phyloP scores from a whole-genome alignment of 805 yeast genomes.

The Kazachstania taianensis region DNA sequence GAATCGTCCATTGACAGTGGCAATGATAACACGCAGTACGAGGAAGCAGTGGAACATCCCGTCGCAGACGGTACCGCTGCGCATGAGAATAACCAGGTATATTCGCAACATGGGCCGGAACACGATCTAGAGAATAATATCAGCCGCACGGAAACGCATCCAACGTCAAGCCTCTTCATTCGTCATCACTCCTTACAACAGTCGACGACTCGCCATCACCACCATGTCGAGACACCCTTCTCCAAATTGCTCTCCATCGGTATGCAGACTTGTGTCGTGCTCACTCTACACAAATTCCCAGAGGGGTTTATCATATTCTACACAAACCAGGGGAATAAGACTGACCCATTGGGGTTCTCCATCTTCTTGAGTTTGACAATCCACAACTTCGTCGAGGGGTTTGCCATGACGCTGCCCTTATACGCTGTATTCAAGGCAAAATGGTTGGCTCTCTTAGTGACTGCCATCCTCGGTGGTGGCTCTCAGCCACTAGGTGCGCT shows the following conservation, averaged over 20 bases:
- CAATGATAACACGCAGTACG: neutral
- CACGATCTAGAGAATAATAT: conserved; percentile 1
- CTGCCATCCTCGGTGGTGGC: conserved; percentile 66
- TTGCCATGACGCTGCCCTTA: conserved; percentile 84
- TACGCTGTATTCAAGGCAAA: conserved; percentile 64
- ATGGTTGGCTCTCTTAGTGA: conserved; percentile 49
- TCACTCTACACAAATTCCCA: conserved; percentile 83
- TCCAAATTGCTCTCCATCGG: conserved; percentile 80
- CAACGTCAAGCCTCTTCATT: neutral
- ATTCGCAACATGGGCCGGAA: too few species aligned
- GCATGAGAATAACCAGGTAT: too few species aligned
- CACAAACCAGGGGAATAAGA: conserved; percentile 38
- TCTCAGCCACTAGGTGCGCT: conserved; percentile 89
- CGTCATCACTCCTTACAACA: conserved; percentile 1
- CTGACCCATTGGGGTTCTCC: conserved; percentile 52
- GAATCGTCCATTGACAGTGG: neutral
- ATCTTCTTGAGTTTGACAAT: conserved; percentile 78
- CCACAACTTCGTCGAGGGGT: conserved; percentile 91
- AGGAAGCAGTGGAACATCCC: too few species aligned
- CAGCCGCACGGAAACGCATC: neutral
- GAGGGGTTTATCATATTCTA: conserved; percentile 83
- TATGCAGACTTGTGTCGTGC: conserved; percentile 78
- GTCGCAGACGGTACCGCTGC: too few species aligned
- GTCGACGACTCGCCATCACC: conserved; percentile 45
- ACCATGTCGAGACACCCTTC: conserved; percentile 66